Evolutionary conservation across 257 asterid genomes (phyloP), one percentile per base, ranked within the genome.

Genomic region (Prunella vulgaris): DNA sequence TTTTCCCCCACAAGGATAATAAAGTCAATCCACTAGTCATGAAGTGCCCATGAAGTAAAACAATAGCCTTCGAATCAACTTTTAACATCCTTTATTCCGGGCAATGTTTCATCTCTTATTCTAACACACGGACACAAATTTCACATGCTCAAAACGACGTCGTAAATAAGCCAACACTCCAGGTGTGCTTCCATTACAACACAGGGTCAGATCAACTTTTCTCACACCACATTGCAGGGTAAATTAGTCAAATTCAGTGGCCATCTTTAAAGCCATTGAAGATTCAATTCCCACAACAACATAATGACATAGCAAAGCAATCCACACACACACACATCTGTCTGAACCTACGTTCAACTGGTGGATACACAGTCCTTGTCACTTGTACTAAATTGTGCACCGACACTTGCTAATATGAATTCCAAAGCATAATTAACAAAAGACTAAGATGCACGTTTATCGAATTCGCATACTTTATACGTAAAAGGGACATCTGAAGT

Each of bases 11-110:
- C 40, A 32, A 37, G 76, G 82, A 9, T 64, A 76, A 72, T 69
- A 72, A 77, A 80, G 81, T 75, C 84, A 75, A 73, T 69, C 74
- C 58, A 78, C 76, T 60, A 65, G 35, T 60, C 77, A 52, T 71
- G 84, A 78, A 78, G 81, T 80, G 77, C 48, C 76, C 68, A 68
- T 63, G 78, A 78, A 71, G 79, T 65, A 76, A 65, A 74, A 73
- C 61, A 49, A 6, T 48, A 46, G 66, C 6, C 76, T 64, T 53
- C 66, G 56, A 38, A 64, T 58, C 60, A 42, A n/a, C 46, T 65
- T 72, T 70, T 42, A 5, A 10, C 25, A 33, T 33, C 49, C 24
- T 20, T 60, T 42, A 13, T 42, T 40, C 14, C 15, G 13, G 46
- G 17, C 8, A 18, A 2, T 64, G 10, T 64, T 44, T 25, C 42